A percentile compares a stretch with the other conserved stretches of the same genome.
Evolutionary conservation across 805 yeast genomes (phyloP).

Genomic region (Candida incommunis): DNA sequence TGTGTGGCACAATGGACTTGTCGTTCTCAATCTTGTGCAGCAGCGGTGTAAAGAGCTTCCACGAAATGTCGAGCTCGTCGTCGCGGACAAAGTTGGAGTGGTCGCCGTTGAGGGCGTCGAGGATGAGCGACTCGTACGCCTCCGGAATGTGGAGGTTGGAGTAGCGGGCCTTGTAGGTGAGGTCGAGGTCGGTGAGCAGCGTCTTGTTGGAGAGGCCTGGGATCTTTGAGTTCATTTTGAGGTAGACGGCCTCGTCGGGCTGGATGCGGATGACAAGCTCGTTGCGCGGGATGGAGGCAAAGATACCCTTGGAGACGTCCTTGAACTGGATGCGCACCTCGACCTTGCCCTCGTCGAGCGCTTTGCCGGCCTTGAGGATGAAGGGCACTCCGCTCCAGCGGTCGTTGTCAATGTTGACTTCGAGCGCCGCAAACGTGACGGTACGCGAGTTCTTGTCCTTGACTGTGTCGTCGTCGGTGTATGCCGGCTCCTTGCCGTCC

Average conservation of each 20-base stretch:
- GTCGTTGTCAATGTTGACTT: conserved; percentile 70
- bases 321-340: conserved; percentile 90
- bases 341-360: conserved; percentile 87
- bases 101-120: conserved; percentile 82
- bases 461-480: conserved; percentile 86
- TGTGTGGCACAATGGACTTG: conserved; percentile 49
- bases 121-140: conserved; percentile 90
- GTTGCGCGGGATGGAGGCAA: conserved; percentile 69
- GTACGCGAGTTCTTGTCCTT: conserved; percentile 58
- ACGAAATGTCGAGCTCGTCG: conserved; percentile 87
- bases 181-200: conserved; percentile 77
- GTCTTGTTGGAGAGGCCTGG: conserved; percentile 83
- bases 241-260: conserved; percentile 86
- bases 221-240: conserved; percentile 84
- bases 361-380: conserved; percentile 93
- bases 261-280: conserved; percentile 90
- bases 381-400: conserved; percentile 98
- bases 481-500: conserved; percentile 84
- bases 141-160: conserved; percentile 90
- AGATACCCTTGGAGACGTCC: conserved; percentile 72
- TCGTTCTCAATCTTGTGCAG: conserved; percentile 64
- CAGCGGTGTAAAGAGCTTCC: conserved; percentile 89
- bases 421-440: conserved; percentile 83
- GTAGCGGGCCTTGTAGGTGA: conserved; percentile 72
- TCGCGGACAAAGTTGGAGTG: conserved; percentile 97